Evolutionary conservation across 2,329 filamentous ascomycete species (phyloP), one percentile per base, ranked within the genome.

Genomic region (Helotiales sp.): DNA sequence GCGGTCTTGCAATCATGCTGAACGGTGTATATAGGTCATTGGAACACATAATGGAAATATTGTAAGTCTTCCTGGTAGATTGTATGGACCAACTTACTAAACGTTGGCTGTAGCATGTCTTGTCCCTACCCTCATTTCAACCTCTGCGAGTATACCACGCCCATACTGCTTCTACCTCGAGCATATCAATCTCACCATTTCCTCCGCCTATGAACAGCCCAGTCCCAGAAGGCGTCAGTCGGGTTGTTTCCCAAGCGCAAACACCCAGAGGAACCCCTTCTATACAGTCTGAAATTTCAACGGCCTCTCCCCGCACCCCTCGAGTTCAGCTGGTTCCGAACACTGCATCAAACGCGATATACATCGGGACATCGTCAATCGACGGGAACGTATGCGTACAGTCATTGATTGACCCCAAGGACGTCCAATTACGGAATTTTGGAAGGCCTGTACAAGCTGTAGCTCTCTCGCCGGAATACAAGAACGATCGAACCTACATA

Each of bases 11-110:
- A 62, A 54, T 52, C 26, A n/a, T 67, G 66, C 80, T 82, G 73
- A 80, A 73, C 72, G 7, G 67, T 75, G 47, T 75, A 71, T 34
- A 67, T 80, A 95, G 92, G 91, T 97, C 70, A 84, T 97, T 73
- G 96, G 95, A 72, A 97, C 96, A 34, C 95, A 99, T 79, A 97
- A 97, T 81, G 96, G 96, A 75, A 97, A 96, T 76, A 95, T 98
- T 75, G 93, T 96, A 85, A 83, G 91, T 82, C 57, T 45, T 17
- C 28, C 6, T 17, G 7, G 49, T 34, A 20, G 3, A n/a, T n/a
- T 10, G 10, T 32, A 4, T 32, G 0, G 47, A 47, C 3, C 1
- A 26, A 6, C 11, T n/a, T 47, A 15, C 75, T 80, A 77, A 81
- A 70, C 63, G 40, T 28, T 45, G 61, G 40, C 66, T 32, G 28